Evolutionary conservation across 495 filamentous ascomycete genomes (phyloP).

Genomic region (Xylaria bambusicola): DNA sequence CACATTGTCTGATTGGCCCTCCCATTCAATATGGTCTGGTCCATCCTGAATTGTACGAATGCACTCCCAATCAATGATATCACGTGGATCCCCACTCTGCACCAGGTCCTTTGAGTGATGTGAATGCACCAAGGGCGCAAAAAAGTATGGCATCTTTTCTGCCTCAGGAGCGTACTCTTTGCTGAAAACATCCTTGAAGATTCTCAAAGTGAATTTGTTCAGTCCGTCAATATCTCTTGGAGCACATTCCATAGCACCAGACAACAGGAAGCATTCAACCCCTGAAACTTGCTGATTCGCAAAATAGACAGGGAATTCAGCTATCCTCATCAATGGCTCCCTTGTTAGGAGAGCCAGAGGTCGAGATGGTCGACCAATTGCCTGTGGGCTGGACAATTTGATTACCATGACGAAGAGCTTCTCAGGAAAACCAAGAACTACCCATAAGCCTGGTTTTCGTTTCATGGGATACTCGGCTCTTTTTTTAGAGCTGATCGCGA

Average conservation of each 20-base stretch:
- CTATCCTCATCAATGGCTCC: conserved; percentile 61
- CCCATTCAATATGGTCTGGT: conserved; percentile 45
- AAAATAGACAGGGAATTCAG: conserved; percentile 70
- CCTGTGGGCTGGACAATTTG: conserved; percentile 56
- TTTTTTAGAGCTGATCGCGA: conserved; percentile 79
- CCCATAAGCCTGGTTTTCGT: conserved; percentile 79
- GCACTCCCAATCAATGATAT: conserved; percentile 67
- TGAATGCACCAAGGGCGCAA: conserved; percentile 61
- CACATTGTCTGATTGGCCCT: conserved; percentile 54
- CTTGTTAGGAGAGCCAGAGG: conserved; percentile 76
- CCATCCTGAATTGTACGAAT: conserved; percentile 46
- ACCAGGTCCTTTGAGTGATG: conserved; percentile 32
- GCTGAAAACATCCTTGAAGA: conserved; percentile 87
- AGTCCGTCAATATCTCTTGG: conserved; percentile 51
- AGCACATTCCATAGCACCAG: conserved; percentile 43
- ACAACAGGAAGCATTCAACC: conserved; percentile 48
- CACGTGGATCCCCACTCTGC: conserved; percentile 20
- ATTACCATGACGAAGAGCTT: conserved; percentile 68
- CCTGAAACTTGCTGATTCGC: conserved; percentile 59
- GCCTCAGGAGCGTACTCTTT: conserved; percentile 71
- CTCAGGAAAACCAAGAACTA: conserved; percentile 49
- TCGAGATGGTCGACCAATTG: conserved; percentile 60
- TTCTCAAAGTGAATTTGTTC: conserved; percentile 67
- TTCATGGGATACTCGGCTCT: conserved; percentile 73
- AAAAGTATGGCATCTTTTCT: conserved; percentile 78